Evolutionary conservation across 768 basidiomycete genomes (phyloP).

Genomic region (Tremella fuciformis): DNA sequence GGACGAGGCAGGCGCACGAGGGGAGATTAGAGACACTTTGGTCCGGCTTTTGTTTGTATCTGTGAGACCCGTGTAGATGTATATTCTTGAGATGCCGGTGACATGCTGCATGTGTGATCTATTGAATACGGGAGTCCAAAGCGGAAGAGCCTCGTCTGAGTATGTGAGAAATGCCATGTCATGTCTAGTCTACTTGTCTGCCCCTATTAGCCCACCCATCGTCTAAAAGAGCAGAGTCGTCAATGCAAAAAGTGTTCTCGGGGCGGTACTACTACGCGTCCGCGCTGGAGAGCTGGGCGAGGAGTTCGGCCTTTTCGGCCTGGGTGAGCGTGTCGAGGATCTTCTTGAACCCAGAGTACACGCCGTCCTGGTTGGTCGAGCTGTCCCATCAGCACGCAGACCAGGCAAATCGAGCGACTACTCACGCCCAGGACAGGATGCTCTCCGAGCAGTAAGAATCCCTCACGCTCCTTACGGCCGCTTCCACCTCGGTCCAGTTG

Average conservation of each 20-base stretch:
- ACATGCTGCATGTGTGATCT: no score
- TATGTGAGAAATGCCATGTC: no score
- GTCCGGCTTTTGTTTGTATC: no score
- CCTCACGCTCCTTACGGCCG: conserved; percentile 28
- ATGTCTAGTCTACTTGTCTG: no score
- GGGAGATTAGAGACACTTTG: conserved; percentile 21
- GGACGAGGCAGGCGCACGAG: conserved; percentile 34
- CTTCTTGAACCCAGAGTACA: conserved; percentile 39
- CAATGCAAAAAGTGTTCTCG: no score
- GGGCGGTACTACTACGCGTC: conserved; percentile 17
- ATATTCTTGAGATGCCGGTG: no score
- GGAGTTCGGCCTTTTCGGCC: conserved; percentile 31
- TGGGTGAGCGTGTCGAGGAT: conserved; percentile 38
- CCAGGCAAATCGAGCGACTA: not conserved
- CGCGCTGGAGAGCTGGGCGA: conserved; percentile 24
- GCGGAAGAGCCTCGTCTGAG: no score
- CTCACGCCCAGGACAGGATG: conserved; percentile 43
- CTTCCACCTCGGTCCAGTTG: conserved; percentile 28
- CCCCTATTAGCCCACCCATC: no score
- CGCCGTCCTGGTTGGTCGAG: conserved; percentile 40
- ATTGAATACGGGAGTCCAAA: no score
- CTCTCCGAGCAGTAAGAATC: conserved; percentile 41
- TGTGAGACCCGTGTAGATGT: no score
- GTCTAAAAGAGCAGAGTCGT: no score
- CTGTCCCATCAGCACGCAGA: conserved; percentile 10